These are phyloP conservation scores for Mucor saturninus DNA, from an alignment of 371 early-diverging fungal species.

Conservation along the genomic window DNA sequence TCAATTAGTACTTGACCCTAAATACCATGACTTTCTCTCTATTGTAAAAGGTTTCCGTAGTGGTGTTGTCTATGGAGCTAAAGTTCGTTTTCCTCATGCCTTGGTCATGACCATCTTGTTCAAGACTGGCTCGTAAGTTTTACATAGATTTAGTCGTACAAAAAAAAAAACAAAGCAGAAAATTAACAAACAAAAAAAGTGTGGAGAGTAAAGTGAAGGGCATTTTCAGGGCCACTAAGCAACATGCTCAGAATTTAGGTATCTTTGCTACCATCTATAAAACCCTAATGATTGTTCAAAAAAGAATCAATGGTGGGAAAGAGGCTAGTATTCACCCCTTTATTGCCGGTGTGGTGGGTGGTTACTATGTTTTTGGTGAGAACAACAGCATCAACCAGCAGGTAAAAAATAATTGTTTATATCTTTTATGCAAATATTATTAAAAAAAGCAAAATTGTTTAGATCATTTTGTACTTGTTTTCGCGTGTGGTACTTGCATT, in stretches of 20 bases:
- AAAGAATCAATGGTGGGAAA: conserved; percentile 70
- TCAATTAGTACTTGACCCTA: conserved; percentile 69
- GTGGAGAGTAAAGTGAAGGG: conserved; percentile 72
- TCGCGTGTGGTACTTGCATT: conserved; percentile 88
- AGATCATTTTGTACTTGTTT: conserved; percentile 95
- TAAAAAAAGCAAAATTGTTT: conserved; percentile 1
- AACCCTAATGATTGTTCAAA: conserved; percentile 78
- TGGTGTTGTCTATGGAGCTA: conserved; percentile 96
- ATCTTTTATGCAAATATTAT: no score
- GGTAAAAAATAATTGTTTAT: conserved; percentile 56
- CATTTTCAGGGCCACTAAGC: conserved; percentile 88
- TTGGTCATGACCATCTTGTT: conserved; percentile 97
- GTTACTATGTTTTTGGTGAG: conserved; percentile 93
- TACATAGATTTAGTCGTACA: neutral
- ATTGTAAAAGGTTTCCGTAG: conserved; percentile 95
- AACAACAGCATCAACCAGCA: conserved; percentile 95
- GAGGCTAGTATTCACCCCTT: conserved; percentile 84
- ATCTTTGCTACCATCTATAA: conserved; percentile 95
- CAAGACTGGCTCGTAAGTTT: conserved; percentile 81
- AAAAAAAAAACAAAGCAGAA: neutral
- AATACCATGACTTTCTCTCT: conserved; percentile 80
- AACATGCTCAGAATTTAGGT: conserved; percentile 90
- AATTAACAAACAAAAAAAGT: conserved; percentile 32
- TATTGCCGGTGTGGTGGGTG: conserved; percentile 93
- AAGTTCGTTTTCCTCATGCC: conserved; percentile 97